A percentile compares a stretch with the other conserved stretches of the same genome.
These are phyloP conservation scores for Curvularia sp. DNA, from an alignment of 2,329 filamentous ascomycete species.

Conservation along the genomic window DNA sequence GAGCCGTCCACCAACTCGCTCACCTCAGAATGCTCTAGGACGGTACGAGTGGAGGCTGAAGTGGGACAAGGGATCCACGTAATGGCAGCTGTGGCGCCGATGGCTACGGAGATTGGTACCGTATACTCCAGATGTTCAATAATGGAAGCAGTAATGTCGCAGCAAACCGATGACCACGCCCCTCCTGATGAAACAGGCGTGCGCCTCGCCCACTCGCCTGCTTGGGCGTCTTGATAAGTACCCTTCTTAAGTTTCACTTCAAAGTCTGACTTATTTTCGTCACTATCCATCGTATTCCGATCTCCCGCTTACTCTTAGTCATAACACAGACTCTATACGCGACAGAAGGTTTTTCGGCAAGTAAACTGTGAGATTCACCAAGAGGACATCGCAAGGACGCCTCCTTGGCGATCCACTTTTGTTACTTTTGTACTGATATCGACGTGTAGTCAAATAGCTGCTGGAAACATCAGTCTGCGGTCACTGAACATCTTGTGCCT, in stretches of 20 bases:
- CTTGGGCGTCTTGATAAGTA: slow-evolving; percentile 24
- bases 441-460: neutral
- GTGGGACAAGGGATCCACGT: slow-evolving; percentile 11
- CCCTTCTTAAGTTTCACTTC: slow-evolving; percentile 1
- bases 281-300: neutral
- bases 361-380: neutral
- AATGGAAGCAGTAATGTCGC: slow-evolving; percentile 13
- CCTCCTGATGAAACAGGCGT: slow-evolving; percentile 3
- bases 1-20: slow-evolving; percentile 8
- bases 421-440: neutral
- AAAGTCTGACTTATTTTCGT: slow-evolving; percentile 9
- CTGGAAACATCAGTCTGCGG: slow-evolving; percentile 20
- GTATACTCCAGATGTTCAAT: slow-evolving; percentile 21
- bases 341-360: neutral
- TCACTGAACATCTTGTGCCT: slow-evolving; percentile 8
- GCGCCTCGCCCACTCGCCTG: neutral
- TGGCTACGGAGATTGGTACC: slow-evolving; percentile 18
- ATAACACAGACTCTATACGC: neutral
- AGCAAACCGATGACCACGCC: slow-evolving; percentile 10
- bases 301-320: neutral
- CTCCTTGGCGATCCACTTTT: neutral
- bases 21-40: slow-evolving; percentile 11
- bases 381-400: neutral
- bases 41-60: slow-evolving; percentile 17
- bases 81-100: slow-evolving; percentile 9